A percentile compares a stretch with the other conserved stretches of the same genome.
phyloP scores from a whole-genome alignment of 139 green algal genomes.

The Coelastrella sp. region DNA sequence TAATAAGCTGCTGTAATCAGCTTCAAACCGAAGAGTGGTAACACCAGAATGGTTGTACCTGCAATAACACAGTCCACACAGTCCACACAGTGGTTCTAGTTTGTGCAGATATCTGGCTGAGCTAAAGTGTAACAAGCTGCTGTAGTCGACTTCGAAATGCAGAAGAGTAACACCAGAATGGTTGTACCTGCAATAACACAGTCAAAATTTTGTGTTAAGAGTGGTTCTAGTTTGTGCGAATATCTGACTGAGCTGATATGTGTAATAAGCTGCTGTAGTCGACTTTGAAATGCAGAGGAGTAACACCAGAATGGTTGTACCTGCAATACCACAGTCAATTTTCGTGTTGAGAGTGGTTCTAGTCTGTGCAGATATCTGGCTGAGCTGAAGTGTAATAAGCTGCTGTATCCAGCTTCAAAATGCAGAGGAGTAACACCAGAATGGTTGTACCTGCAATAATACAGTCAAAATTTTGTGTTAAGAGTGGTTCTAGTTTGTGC shows the following conservation, averaged over 20 bases:
- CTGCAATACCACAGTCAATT: slow-evolving; percentile 60
- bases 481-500: too few relatives aligned
- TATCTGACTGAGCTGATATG: slow-evolving; percentile 70
- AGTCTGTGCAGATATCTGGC: slow-evolving; percentile 37
- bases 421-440: slow-evolving; percentile 57
- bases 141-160: slow-evolving; percentile 73
- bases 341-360: too few relatives aligned
- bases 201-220: not conserved
- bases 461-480: too few relatives aligned
- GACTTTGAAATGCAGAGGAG: slow-evolving; percentile 64
- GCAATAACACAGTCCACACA: slow-evolving; percentile 1
- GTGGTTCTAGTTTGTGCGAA: too few relatives aligned
- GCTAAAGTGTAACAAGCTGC: slow-evolving; percentile 80
- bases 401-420: slow-evolving; percentile 77
- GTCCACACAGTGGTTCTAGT: too few relatives aligned
- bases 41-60: slow-evolving; percentile 70
- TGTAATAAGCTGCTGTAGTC: slow-evolving; percentile 80
- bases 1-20: slow-evolving; percentile 81
- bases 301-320: too few relatives aligned
- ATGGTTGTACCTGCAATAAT: slow-evolving; percentile 63
- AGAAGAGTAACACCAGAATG: slow-evolving; percentile 57
- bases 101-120: slow-evolving; percentile 47
- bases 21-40: slow-evolving; percentile 60
- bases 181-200: slow-evolving; percentile 61
- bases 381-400: slow-evolving; percentile 78